phyloP scores from a whole-genome alignment of 2,329 filamentous ascomycete genomes.

The Scytalidium lignicola region DNA sequence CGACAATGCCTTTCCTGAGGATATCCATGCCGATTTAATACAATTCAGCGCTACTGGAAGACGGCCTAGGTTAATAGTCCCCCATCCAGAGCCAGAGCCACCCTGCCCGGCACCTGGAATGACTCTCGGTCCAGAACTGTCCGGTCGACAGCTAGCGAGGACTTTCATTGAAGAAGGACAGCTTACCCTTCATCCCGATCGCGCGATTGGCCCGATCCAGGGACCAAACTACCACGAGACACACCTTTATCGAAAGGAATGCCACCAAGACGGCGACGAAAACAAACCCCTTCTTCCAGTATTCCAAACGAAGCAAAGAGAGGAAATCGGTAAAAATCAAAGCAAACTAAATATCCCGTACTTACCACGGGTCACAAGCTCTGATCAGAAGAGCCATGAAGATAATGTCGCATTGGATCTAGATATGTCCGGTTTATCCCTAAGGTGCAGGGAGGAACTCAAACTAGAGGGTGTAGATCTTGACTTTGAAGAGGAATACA shows the following conservation, averaged over 20 bases:
- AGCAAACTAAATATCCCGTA: neutral
- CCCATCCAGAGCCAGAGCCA: conserved; percentile 44
- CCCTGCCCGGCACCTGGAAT: conserved; percentile 21
- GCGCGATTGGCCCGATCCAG: conserved; percentile 49
- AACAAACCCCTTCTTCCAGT: conserved; percentile 38
- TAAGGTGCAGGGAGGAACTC: conserved; percentile 8
- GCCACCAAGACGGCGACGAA: conserved; percentile 41
- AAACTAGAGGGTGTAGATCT: conserved; percentile 9
- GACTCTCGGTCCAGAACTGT: conserved; percentile 11
- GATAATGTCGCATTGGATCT: conserved; percentile 10
- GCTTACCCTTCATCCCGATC: conserved; percentile 39
- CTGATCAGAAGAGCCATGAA: neutral
- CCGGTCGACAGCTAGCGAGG: conserved; percentile 23
- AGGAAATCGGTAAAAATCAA: conserved; percentile 21
- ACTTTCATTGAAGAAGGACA: conserved; percentile 35
- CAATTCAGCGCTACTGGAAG: conserved; percentile 27
- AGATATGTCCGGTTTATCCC: conserved; percentile 9
- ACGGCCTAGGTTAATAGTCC: conserved; percentile 42
- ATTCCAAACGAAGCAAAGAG: conserved; percentile 40
- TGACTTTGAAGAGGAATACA: conserved; percentile 9
- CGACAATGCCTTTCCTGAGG: neutral
- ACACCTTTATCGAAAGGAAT: conserved; percentile 41
- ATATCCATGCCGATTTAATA: neutral
- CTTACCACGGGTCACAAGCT: conserved; percentile 2
- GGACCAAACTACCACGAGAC: conserved; percentile 45